These are phyloP conservation scores for Backusella westeae DNA, from an alignment of 192 early-diverging fungal genomes.

Conservation along the genomic window DNA sequence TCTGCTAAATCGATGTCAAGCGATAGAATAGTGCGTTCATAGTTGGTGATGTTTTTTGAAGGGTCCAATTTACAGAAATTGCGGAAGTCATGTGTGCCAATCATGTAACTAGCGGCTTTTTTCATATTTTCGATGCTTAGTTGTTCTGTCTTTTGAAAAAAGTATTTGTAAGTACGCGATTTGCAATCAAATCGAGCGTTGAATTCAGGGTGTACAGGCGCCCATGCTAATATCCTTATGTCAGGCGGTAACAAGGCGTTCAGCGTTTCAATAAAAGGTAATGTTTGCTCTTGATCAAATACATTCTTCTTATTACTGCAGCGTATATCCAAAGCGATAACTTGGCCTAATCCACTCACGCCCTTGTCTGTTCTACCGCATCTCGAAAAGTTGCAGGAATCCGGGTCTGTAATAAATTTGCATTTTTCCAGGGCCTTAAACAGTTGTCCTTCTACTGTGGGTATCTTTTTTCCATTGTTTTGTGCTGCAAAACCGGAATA, in stretches of 20 bases:
- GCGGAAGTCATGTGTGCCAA: conserved; percentile 90
- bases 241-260: conserved; percentile 82
- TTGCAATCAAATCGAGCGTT: conserved; percentile 86
- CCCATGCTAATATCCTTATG: conserved; percentile 90
- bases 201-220: conserved; percentile 73
- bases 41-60: conserved; percentile 76
- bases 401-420: conserved; percentile 70
- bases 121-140: conserved; percentile 80
- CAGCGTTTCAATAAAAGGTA: conserved; percentile 78
- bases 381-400: conserved; percentile 70
- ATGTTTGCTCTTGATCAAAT: not conserved
- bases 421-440: conserved; percentile 76
- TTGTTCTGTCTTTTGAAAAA: conserved; percentile 62
- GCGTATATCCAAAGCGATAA: conserved; percentile 74
- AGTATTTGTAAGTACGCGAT: conserved; percentile 88
- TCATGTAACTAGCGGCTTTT: conserved; percentile 61
- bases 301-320: not conserved
- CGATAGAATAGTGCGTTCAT: conserved; percentile 71
- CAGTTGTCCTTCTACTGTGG: conserved; percentile 81
- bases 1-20: conserved; percentile 56
- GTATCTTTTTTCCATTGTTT: conserved; percentile 50
- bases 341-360: conserved; percentile 90
- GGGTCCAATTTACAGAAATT: conserved; percentile 96
- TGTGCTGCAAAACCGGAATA: conserved; percentile 86
- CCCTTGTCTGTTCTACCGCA: conserved; percentile 88